Evolutionary conservation across 805 yeast genomes (phyloP).

Genomic region (Starmerella stellata): DNA sequence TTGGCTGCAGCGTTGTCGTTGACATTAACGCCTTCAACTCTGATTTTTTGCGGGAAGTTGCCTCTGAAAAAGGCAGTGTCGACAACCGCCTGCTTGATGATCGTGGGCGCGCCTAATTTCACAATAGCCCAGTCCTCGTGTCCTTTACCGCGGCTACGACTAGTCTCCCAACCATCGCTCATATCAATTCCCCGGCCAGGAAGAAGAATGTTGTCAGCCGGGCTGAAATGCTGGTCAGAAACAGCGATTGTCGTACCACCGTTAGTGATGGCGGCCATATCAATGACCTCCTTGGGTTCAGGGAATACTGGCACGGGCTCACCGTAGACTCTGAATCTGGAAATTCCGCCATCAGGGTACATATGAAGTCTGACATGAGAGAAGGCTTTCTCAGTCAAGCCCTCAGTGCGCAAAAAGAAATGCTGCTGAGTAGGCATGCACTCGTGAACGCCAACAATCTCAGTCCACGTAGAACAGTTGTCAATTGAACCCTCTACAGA

Average conservation of each 20-base stretch:
- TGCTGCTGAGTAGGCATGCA: conserved; percentile 86
- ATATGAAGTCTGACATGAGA: conserved; percentile 71
- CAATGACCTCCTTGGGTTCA: conserved; percentile 32
- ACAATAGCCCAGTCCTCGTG: conserved; percentile 88
- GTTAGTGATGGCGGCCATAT: conserved; percentile 61
- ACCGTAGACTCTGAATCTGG: conserved; percentile 82
- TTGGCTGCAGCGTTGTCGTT: conserved; percentile 26
- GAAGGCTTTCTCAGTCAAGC: conserved; percentile 41
- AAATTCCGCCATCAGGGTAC: conserved; percentile 98
- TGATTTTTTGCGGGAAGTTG: conserved; percentile 71
- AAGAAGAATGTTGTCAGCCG: conserved; percentile 69
- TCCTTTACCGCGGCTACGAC: conserved; percentile 62
- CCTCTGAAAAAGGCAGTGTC: conserved; percentile 94
- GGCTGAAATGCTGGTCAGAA: conserved; percentile 88
- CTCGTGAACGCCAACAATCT: conserved; percentile 47
- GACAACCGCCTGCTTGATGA: conserved; percentile 41
- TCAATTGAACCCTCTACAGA: conserved; percentile 54
- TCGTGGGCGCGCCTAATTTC: conserved; percentile 51
- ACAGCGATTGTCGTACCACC: conserved; percentile 78
- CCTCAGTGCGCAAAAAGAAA: conserved; percentile 45
- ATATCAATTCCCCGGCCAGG: conserved; percentile 93
- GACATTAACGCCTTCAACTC: conserved; percentile 41
- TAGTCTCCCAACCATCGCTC: conserved; percentile 98
- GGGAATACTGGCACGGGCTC: conserved; percentile 57
- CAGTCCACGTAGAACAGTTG: conserved; percentile 41